Percentiles rank a stretch among this genome's conserved stretches.
Conservation (phyloP, 495 filamentous ascomycete genomes). For the Bathelium albidoporum region DNA sequence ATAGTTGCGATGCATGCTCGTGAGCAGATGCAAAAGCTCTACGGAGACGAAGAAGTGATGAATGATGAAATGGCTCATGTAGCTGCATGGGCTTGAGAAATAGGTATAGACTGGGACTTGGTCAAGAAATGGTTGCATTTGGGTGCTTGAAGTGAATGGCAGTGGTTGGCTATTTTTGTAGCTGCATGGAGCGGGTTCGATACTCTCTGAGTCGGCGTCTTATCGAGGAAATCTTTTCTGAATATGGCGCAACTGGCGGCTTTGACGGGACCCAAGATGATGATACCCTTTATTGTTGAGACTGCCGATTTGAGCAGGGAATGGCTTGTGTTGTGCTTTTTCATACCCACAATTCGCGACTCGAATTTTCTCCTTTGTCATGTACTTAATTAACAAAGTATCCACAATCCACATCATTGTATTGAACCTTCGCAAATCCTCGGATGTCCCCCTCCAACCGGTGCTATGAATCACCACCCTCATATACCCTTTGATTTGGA, state of each 20-base stretch:
- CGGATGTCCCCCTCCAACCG: background rate
- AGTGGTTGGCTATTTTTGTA: conserved; percentile 5
- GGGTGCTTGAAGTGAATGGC: background rate
- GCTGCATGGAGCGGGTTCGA: background rate
- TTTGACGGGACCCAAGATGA: background rate
- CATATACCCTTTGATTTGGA: background rate
- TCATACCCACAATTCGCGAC: background rate
- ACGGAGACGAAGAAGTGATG: background rate
- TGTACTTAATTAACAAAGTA: background rate
- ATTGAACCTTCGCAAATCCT: background rate
- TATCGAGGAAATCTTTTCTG: background rate
- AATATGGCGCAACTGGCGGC: conserved; percentile 4
- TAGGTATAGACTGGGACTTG: background rate
- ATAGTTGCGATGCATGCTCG: conserved; percentile 17
- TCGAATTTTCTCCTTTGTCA: background rate
- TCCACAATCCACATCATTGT: background rate
- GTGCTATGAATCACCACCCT: conserved; percentile 4
- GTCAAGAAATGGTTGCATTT: background rate
- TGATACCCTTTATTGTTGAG: background rate
- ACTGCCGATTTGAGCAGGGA: background rate
- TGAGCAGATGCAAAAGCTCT: background rate
- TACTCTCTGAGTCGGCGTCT: background rate
- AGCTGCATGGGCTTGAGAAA: background rate
- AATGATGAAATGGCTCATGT: background rate
- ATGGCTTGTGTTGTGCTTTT: background rate